phyloP scores from a whole-genome alignment of 306 rosid species.

The Echinosophora koreensis region DNA sequence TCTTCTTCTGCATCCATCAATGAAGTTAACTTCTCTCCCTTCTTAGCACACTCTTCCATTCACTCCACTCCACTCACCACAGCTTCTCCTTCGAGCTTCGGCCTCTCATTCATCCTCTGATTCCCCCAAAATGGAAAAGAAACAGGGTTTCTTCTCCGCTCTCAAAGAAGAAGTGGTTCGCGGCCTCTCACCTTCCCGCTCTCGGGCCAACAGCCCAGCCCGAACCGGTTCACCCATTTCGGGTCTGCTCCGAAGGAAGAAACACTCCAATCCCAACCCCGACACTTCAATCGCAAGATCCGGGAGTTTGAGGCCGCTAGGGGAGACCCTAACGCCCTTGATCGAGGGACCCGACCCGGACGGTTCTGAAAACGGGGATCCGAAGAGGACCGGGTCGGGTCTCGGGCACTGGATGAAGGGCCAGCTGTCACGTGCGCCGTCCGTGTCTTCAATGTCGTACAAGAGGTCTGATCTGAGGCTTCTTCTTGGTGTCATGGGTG shows the following conservation, averaged over 20 bases:
- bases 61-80: neutral
- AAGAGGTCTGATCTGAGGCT: constrained; percentile 95
- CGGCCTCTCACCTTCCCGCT: constrained; percentile 90
- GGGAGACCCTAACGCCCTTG: constrained; percentile 74
- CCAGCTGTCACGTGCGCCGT: constrained; percentile 81
- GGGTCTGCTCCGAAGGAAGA: constrained; percentile 67
- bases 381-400: constrained; percentile 79
- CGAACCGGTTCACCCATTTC: constrained; percentile 77
- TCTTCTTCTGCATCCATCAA: constrained; percentile 38
- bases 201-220: constrained; percentile 74
- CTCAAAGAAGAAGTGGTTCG: constrained; percentile 92
- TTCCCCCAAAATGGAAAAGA: constrained; percentile 71
- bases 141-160: constrained; percentile 89
- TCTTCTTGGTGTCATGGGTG: constrained; percentile 93
- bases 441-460: constrained; percentile 58
- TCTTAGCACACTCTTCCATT: neutral
- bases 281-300: constrained; percentile 76
- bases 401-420: constrained; percentile 93
- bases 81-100: no score
- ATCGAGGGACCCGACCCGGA: constrained; percentile 95
- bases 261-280: constrained; percentile 29
- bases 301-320: constrained; percentile 79
- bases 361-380: constrained; percentile 66
- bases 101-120: neutral
- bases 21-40: constrained; percentile 6